Percentiles rank a stretch among this genome's conserved stretches.
Conservation (phyloP, 2,329 filamentous ascomycete genomes). For the Dothiorella sarmentorum region DNA sequence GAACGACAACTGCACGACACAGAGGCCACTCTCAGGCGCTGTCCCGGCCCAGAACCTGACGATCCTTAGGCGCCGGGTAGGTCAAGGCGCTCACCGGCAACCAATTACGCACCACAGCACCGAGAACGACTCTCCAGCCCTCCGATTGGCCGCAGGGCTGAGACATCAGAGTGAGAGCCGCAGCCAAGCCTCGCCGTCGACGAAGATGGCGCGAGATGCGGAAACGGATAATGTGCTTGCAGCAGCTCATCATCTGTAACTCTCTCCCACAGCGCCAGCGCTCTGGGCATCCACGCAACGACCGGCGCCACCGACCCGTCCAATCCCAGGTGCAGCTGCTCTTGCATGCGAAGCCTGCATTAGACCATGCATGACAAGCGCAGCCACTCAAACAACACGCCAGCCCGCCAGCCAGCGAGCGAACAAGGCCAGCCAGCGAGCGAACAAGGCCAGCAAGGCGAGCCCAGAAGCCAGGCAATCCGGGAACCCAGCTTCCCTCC, state of each 20-base stretch:
- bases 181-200: conserved; percentile 8
- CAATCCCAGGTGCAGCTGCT: conserved; percentile 14
- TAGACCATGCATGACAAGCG: conserved; percentile 17
- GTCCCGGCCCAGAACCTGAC: conserved; percentile 10
- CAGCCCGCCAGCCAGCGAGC: background rate
- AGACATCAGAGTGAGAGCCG: conserved; percentile 5
- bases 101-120: background rate
- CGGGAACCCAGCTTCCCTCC: background rate
- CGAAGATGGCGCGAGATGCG: background rate
- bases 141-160: background rate
- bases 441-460: background rate
- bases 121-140: background rate
- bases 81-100: background rate
- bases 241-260: background rate
- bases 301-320: background rate
- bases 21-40: background rate
- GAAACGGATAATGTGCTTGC: background rate
- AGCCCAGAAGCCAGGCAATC: no score
- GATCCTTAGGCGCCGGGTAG: background rate
- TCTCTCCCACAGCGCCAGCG: background rate
- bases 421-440: no score
- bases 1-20: conserved; percentile 8
- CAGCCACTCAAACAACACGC: conserved; percentile 11
- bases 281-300: background rate
- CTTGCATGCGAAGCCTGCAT: conserved; percentile 16